Conservation (phyloP, 1,284 basidiomycete species). For the Omphalotus olearius region DNA sequence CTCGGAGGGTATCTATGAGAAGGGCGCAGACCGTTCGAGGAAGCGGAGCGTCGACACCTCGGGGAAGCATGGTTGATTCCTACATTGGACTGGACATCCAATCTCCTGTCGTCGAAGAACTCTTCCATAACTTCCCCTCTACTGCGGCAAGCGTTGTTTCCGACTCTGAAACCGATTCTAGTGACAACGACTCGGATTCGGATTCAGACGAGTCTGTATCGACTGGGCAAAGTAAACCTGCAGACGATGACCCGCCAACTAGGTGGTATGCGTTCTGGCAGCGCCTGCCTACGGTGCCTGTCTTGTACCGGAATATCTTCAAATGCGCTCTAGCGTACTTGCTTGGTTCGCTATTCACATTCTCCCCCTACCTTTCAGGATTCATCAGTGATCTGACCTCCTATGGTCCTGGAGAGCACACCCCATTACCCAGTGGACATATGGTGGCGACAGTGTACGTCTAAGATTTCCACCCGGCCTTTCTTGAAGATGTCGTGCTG, state of each 20-base stretch:
- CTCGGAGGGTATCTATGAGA: slow-evolving; percentile 18
- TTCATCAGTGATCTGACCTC: slow-evolving; percentile 62
- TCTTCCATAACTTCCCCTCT: slow-evolving; percentile 7
- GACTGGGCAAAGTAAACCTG: slow-evolving; percentile 4
- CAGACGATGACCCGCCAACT: slow-evolving; percentile 2
- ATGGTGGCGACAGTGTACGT: slow-evolving; percentile 87
- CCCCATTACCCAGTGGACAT: slow-evolving; percentile 75
- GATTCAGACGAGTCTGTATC: slow-evolving; percentile 19
- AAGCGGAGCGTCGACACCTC: slow-evolving; percentile 7
- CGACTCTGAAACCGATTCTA: slow-evolving; percentile 18
- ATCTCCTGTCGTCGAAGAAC: slow-evolving; percentile 14
- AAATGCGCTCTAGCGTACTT: slow-evolving; percentile 94
- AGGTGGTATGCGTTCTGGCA: slow-evolving; percentile 18
- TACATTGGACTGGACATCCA: slow-evolving; percentile 6
- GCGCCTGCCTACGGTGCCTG: slow-evolving; percentile 31
- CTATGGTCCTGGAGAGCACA: slow-evolving; percentile 35
- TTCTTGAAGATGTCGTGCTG: slow-evolving; percentile 3
- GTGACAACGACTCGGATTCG: slow-evolving; percentile 18
- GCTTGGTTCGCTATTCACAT: slow-evolving; percentile 90
- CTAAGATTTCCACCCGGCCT: not conserved
- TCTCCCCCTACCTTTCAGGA: slow-evolving; percentile 65
- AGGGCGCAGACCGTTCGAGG: slow-evolving; percentile 8
- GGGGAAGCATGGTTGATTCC: slow-evolving; percentile 9
- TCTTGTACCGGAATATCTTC: slow-evolving; percentile 69
- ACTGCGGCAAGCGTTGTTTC: slow-evolving; percentile 12